Evolutionary conservation across 352 stramenopile genomes (phyloP), one percentile per base, ranked within the genome.

Genomic region (Aphanomyces invadans): DNA sequence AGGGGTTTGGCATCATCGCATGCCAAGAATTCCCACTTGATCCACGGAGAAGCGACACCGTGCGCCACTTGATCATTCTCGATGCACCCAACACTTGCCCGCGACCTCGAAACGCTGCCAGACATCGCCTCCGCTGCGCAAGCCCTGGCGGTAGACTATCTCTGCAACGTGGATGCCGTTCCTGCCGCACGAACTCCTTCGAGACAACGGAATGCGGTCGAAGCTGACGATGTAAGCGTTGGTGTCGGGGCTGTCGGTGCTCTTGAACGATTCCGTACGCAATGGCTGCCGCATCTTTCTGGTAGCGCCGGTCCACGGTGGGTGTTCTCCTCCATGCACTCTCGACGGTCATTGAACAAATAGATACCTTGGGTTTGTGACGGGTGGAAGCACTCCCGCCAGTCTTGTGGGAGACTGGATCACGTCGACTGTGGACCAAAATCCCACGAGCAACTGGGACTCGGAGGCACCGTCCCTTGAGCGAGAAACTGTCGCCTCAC

Each of bases 321-420:
- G 4, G 17, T 26, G n/a, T n/a, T n/a, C n/a, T n/a, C n/a, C n/a
- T n/a, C n/a, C 21, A 12, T 42, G 36, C 26, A 19, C 29, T 29
- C 11, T 33, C 33, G 28, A 31, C 55, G 7, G 25, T 26, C 11
- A 19, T 32, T 51, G 9, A n/a, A 21, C 9, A 33, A 28, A 19
- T 63, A 63, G 36, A 19, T 63, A 63, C 21, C 55, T 63, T 11
- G 55, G 55, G 11, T 63, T 63, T 63, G 55, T 63, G 17, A 51
- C 39, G 19, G 55, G 55, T 21, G 55, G 55, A 12, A 36, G 29
- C 7, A 63, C 55, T 9, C 55, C 55, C 21, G 55, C 55, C 1
- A 63, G 55, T 32, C 32, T 63, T 11, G 26, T 63, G 15, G 55
- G 55, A 19, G 55, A 63, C 55, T 63, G 55, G 55, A 21, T 63